Evolutionary conservation across 2,329 filamentous ascomycete species (phyloP).

Genomic region (Sodiomyces alkalinus): DNA sequence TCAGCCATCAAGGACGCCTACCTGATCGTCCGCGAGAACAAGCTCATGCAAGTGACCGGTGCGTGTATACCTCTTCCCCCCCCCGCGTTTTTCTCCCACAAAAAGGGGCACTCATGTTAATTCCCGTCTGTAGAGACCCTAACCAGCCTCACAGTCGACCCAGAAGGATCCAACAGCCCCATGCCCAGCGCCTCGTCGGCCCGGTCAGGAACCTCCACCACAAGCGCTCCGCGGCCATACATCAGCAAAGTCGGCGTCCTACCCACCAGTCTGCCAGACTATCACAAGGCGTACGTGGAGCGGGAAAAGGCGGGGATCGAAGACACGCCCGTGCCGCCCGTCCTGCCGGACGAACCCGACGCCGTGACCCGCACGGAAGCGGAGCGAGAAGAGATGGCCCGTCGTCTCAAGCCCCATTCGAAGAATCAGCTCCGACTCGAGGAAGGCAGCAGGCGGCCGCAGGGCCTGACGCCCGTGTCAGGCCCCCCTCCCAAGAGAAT

Average conservation of each 20-base stretch:
- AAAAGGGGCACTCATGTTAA: no score
- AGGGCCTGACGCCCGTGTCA: constrained; percentile 46
- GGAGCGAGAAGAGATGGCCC: constrained; percentile 68
- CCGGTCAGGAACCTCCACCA: constrained; percentile 35
- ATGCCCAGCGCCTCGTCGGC: constrained; percentile 39
- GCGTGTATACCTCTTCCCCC: constrained; percentile 25
- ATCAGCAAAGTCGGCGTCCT: constrained; percentile 82
- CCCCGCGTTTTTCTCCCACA: constrained; percentile 4
- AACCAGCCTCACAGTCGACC: constrained; percentile 13
- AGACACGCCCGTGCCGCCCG: constrained; percentile 24
- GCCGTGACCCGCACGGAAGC: constrained; percentile 42
- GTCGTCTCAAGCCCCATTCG: constrained; percentile 74
- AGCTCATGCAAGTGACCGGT: constrained; percentile 92
- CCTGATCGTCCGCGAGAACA: constrained; percentile 93
- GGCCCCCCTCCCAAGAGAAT: constrained; percentile 49
- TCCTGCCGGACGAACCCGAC: constrained; percentile 29
- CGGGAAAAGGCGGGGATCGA: constrained; percentile 41
- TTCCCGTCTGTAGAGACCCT: constrained; percentile 18
- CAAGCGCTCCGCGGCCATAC: constrained; percentile 36
- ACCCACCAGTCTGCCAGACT: constrained; percentile 77
- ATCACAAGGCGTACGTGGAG: constrained; percentile 84
- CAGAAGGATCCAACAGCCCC: constrained; percentile 26
- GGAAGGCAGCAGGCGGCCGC: constrained; percentile 41
- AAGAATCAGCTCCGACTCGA: constrained; percentile 56
- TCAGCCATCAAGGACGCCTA: constrained; percentile 99